Percentiles rank a stretch among this genome's conserved stretches.
These are phyloP conservation scores for Paraphoma sp. DNA, from an alignment of 2,329 filamentous ascomycete species.

Conservation along the genomic window DNA sequence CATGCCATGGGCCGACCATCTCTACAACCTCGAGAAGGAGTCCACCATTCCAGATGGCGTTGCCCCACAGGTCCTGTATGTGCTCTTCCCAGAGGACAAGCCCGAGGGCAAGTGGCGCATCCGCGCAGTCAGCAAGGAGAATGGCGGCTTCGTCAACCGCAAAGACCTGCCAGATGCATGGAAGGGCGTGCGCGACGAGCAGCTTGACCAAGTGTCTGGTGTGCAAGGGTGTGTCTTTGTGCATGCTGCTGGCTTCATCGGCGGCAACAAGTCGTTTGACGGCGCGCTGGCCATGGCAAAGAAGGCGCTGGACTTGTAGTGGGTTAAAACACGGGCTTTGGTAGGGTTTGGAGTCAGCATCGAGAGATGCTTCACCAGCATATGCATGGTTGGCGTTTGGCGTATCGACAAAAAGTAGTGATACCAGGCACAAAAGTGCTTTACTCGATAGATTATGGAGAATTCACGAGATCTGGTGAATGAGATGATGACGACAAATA, in stretches of 20 bases:
- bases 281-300: slow-evolving; percentile 85
- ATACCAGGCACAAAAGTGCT: slow-evolving; percentile 30
- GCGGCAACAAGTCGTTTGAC: slow-evolving; percentile 90
- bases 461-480: not conserved
- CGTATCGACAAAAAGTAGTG: slow-evolving; percentile 32
- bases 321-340: not conserved
- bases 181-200: slow-evolving; percentile 87
- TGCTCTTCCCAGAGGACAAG: slow-evolving; percentile 84
- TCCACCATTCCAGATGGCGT: slow-evolving; percentile 48
- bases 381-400: slow-evolving; percentile 39
- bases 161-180: slow-evolving; percentile 90
- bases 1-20: slow-evolving; percentile 95
- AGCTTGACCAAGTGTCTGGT: slow-evolving; percentile 75
- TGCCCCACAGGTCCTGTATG: slow-evolving; percentile 75
- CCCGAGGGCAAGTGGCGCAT: slow-evolving; percentile 89
- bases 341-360: not conserved
- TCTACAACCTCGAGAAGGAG: slow-evolving; percentile 81
- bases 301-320: slow-evolving; percentile 66
- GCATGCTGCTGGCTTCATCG: slow-evolving; percentile 94
- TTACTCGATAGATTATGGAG: slow-evolving; percentile 11
- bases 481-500: too few relatives aligned
- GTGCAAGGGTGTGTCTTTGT: slow-evolving; percentile 85
- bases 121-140: slow-evolving; percentile 84
- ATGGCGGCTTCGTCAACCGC: slow-evolving; percentile 88
- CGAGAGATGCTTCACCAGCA: slow-evolving; percentile 15